Evolutionary conservation across 805 yeast species (phyloP).

Genomic region (Trichomonascus vanleenenianus): DNA sequence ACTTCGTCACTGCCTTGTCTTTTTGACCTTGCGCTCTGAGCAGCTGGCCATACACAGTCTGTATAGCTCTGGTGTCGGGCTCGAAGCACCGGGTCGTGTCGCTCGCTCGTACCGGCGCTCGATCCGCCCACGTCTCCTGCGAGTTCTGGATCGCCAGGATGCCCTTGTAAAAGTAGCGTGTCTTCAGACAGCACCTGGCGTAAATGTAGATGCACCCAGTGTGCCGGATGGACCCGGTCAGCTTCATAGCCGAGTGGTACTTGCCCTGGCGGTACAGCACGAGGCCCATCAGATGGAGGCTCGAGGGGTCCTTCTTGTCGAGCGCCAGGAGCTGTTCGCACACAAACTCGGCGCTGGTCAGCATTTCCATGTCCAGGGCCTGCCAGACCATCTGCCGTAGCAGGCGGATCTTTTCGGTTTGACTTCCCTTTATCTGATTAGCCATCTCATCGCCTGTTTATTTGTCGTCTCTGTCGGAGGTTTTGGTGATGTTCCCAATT

Average conservation of each 20-base stretch:
- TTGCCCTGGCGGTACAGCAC: slow-evolving; percentile 53
- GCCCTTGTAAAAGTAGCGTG: slow-evolving; percentile 55
- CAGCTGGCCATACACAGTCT: slow-evolving; percentile 62
- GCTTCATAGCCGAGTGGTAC: slow-evolving; percentile 51
- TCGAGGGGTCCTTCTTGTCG: slow-evolving; percentile 45
- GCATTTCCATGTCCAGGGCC: slow-evolving; percentile 60
- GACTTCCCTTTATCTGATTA: too few species aligned
- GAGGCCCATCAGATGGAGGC: slow-evolving; percentile 62
- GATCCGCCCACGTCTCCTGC: slow-evolving; percentile 10
- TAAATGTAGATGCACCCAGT: slow-evolving; percentile 71
- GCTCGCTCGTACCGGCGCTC: neutral
- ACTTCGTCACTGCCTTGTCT: slow-evolving; percentile 58
- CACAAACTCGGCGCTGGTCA: slow-evolving; percentile 74
- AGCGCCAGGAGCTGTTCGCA: slow-evolving; percentile 73
- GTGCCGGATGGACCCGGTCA: slow-evolving; percentile 37
- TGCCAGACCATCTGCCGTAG: slow-evolving; percentile 51
- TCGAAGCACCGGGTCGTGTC: slow-evolving; percentile 6
- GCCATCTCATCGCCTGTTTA: too few species aligned
- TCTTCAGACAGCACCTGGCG: slow-evolving; percentile 56
- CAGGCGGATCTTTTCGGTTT: neutral
- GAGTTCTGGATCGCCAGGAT: slow-evolving; percentile 38
- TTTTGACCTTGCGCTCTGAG: slow-evolving; percentile 50
- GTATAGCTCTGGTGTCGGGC: slow-evolving; percentile 69
- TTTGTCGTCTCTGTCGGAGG: too few species aligned
- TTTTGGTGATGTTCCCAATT: too few species aligned